Base-by-base conservation (phyloP, 1,284 basidiomycete species). In the Cutaneotrichosporon sp. region DNA sequence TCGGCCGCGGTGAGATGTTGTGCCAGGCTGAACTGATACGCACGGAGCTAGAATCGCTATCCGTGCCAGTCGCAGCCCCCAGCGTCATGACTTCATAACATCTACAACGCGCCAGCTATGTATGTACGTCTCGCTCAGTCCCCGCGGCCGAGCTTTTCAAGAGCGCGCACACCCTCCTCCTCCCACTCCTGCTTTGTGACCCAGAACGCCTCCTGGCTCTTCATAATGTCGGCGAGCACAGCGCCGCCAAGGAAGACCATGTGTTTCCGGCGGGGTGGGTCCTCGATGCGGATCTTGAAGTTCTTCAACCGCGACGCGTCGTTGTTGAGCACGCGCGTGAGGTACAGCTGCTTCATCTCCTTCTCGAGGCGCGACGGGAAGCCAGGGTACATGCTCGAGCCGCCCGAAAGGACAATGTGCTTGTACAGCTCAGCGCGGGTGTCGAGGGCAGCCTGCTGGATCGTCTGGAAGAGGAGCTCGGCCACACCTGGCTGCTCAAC, bases 161-260 rank as follows among this genome's bases (percentile, higher is more conserved):
- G 77, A 34, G 92, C 84, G 52, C 86, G 83, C 10, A 85, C 81
- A 21, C 94, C 94, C 80, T 94, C 88, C 81, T 97, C 94, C 70
- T 89, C 89, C 92, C 93, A 97, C 81, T 96, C 93, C 72, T 91
- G 90, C 68, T 89, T 85, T 61, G 91, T 86, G 77, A 97, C 89
- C 94, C 96, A 98, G 84, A 98, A 98, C 74, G 92, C 90, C 75
- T 93, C 87, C 47, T 92, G 86, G 76, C 85, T 86, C 83, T 97
- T 97, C 96, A 99, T 98, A 81, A 99, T 98, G 80, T 99, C 95
- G 5, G 95, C 95, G 30, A 97, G 84, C 5, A 96, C 92, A 4
- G 92, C 96, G 61, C 96, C 96, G 46, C 97, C 96, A 13, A 99
- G 86, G 88, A 98, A 99, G 60, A 98, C 96, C 94, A 97, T 97